These are phyloP conservation scores for Dendrothele bispora DNA, from an alignment of 768 basidiomycete genomes.

Conservation along the genomic window DNA sequence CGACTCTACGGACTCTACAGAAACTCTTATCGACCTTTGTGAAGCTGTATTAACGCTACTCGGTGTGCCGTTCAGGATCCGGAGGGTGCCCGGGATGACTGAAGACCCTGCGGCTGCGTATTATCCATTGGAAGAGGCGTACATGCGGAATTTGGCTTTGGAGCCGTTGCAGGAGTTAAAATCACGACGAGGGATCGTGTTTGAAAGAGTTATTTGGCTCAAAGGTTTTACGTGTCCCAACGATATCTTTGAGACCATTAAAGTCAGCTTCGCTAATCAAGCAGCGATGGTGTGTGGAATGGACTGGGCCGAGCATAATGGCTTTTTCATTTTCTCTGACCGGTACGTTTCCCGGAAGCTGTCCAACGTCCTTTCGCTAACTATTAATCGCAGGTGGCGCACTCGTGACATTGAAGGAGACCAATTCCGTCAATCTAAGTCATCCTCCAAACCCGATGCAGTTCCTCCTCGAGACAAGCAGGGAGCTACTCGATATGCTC, in stretches of 20 bases:
- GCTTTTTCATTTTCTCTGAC: conserved; percentile 97
- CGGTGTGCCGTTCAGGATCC: conserved; percentile 90
- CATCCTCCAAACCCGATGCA: conserved; percentile 84
- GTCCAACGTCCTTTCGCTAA: conserved; percentile 2
- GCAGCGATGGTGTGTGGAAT: conserved; percentile 99
- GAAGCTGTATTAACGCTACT: conserved; percentile 94
- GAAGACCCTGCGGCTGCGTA: conserved; percentile 84
- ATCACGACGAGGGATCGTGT: conserved; percentile 74
- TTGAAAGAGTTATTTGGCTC: conserved; percentile 92
- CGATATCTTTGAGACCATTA: conserved; percentile 94
- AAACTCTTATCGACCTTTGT: conserved; percentile 90
- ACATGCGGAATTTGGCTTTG: conserved; percentile 89
- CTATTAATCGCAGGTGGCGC: conserved; percentile 66
- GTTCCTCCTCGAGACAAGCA: conserved; percentile 88
- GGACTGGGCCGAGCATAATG: conserved; percentile 99
- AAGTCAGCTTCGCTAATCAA: conserved; percentile 86
- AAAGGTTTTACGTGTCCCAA: conserved; percentile 99
- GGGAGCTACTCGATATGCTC: conserved; percentile 81
- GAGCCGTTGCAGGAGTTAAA: conserved; percentile 87
- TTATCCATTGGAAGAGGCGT: conserved; percentile 94
- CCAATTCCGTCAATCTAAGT: conserved; percentile 96
- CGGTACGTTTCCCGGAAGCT: conserved; percentile 51
- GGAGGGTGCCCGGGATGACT: conserved; percentile 93
- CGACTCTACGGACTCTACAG: conserved; percentile 92
- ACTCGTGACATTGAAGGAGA: conserved; percentile 98